phyloP scores from a whole-genome alignment of 2,329 filamentous ascomycete genomes.

The Fragosphaeria purpurea region DNA sequence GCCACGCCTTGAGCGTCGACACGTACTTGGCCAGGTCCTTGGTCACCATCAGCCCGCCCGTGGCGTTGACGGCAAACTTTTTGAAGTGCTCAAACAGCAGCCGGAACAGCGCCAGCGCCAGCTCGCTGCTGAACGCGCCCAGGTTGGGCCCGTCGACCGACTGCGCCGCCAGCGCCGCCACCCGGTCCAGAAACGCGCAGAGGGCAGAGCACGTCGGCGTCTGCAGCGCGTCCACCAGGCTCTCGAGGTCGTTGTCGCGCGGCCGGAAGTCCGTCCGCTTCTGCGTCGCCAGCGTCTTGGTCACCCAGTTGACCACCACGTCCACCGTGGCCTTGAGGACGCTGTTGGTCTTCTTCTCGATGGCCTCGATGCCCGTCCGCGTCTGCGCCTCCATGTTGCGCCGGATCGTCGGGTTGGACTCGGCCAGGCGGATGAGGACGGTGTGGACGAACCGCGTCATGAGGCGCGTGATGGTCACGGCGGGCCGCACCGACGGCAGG shows the following conservation, averaged over 20 bases:
- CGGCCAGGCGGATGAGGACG: conserved; percentile 80
- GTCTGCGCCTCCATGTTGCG: conserved; percentile 82
- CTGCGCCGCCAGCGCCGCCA: conserved; percentile 51
- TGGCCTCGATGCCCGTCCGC: conserved; percentile 59
- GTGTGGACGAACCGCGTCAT: conserved; percentile 89
- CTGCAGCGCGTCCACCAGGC: conserved; percentile 62
- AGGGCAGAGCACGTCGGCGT: conserved; percentile 77
- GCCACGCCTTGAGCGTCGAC: conserved; percentile 74
- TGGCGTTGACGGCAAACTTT: conserved; percentile 84
- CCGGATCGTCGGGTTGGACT: conserved; percentile 80
- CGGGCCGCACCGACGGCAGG: conserved; percentile 65
- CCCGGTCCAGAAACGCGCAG: conserved; percentile 65
- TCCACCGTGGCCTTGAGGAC: conserved; percentile 49
- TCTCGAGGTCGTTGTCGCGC: conserved; percentile 60
- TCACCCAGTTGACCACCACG: conserved; percentile 66
- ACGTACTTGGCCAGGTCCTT: conserved; percentile 95
- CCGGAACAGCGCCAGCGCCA: conserved; percentile 66
- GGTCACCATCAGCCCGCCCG: conserved; percentile 86
- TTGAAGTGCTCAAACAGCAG: conserved; percentile 90
- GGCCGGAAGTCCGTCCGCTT: conserved; percentile 86
- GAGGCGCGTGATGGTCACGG: conserved; percentile 81
- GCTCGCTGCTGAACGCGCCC: conserved; percentile 70
- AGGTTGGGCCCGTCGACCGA: conserved; percentile 79
- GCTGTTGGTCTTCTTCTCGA: conserved; percentile 72
- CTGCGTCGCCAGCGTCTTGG: conserved; percentile 62